A percentile compares a stretch with the other conserved stretches of the same genome.
Conservation (phyloP, 2,329 filamentous ascomycete species). For the Berkeleyomyces basicola region DNA sequence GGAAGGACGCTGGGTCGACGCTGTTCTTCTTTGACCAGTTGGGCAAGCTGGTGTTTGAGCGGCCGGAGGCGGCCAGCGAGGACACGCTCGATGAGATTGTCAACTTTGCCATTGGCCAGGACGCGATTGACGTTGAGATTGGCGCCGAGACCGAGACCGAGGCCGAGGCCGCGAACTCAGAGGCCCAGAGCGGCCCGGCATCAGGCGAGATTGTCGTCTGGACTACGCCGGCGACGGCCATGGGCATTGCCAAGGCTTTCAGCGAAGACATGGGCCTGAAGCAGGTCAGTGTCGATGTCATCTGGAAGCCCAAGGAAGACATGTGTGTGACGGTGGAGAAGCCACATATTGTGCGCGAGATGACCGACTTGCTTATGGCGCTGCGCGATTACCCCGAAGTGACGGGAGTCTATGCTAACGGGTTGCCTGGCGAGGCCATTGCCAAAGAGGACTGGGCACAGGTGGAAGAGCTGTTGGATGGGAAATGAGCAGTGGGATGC, state of each 20-base stretch:
- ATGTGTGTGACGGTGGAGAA: conserved; percentile 45
- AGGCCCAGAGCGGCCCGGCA: neutral
- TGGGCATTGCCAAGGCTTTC: conserved; percentile 12
- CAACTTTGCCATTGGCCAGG: conserved; percentile 7
- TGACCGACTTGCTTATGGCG: conserved; percentile 40
- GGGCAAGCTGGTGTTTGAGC: conserved; percentile 56
- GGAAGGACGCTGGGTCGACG: conserved; percentile 48
- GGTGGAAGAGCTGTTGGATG: conserved; percentile 22
- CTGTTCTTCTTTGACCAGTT: conserved; percentile 73
- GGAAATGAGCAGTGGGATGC: conserved; percentile 19
- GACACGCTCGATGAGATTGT: conserved; percentile 12
- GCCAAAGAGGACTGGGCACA: conserved; percentile 31
- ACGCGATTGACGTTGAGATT: conserved; percentile 13
- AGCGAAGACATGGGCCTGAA: conserved; percentile 36
- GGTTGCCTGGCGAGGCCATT: conserved; percentile 25
- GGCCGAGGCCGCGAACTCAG: neutral
- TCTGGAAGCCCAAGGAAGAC: conserved; percentile 64
- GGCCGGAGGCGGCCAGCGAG: neutral
- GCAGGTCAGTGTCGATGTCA: conserved; percentile 53
- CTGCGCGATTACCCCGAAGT: conserved; percentile 50
- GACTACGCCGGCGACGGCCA: conserved; percentile 10
- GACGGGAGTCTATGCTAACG: conserved; percentile 60
- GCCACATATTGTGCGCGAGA: conserved; percentile 32
- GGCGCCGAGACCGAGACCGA: neutral
- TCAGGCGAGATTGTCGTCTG: conserved; percentile 12